Evolutionary conservation across 208 protist species (phyloP).

Genomic region (Leishmania tarentolae): DNA sequence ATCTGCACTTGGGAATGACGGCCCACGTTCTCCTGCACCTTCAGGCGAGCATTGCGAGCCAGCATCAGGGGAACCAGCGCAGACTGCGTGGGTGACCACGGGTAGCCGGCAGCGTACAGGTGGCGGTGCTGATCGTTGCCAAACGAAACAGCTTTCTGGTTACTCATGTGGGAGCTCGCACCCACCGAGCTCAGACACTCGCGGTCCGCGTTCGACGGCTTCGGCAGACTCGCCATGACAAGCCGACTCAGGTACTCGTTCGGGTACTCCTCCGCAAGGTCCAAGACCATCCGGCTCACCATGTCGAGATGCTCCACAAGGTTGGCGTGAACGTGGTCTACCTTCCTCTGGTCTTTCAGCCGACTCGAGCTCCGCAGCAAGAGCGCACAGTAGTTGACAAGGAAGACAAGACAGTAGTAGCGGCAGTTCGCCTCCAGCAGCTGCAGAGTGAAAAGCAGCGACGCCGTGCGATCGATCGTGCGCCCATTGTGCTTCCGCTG

Average conservation of each 20-base stretch:
- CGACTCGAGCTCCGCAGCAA: constrained; percentile 5
- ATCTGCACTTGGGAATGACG: neutral
- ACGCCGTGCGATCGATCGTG: constrained; percentile 7
- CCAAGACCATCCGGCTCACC: neutral
- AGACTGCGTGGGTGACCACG: constrained; percentile 4
- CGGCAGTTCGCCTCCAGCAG: constrained; percentile 30
- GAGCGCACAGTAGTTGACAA: constrained; percentile 21
- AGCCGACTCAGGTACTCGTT: constrained; percentile 11
- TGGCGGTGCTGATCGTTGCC: constrained; percentile 1
- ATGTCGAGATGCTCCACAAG: constrained; percentile 13
- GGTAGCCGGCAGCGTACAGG: neutral
- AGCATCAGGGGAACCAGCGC: constrained; percentile 8
- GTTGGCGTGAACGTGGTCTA: constrained; percentile 21
- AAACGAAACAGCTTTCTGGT: neutral
- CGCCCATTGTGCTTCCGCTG: neutral
- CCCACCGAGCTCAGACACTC: neutral
- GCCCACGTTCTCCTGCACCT: constrained; percentile 2
- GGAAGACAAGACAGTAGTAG: constrained; percentile 22
- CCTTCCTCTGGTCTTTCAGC: constrained; percentile 14
- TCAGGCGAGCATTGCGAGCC: neutral
- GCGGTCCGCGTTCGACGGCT: neutral
- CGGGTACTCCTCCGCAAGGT: constrained; percentile 8
- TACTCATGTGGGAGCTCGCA: neutral
- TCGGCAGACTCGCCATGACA: neutral
- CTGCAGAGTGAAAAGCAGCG: constrained; percentile 12